Base-by-base conservation (phyloP, 192 early-diverging fungal species). In the Coemansia sp. region DNA sequence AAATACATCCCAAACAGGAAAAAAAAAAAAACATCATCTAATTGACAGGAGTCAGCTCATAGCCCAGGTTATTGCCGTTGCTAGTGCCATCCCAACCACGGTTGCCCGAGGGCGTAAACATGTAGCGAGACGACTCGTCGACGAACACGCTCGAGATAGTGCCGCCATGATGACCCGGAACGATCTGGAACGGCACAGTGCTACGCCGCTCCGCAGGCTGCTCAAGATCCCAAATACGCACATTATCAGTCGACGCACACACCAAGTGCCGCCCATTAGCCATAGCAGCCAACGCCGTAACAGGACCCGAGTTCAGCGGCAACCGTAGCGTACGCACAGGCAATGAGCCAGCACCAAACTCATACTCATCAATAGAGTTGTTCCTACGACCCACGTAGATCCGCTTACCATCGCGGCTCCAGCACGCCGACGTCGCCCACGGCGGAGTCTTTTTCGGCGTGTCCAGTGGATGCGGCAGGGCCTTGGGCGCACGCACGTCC, bases 71-170 rank as follows among this genome's bases (percentile, higher is more conserved):
- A 27, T 86, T 70, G 72, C 95, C 94, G 45, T 90, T 94, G 48
- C 89, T 88, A 9, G 77, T 61, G 44, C 96, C 96, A 42, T 98
- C 96, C 96, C 96, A 99, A n/a, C 97, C 98, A 25, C 95, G 84
- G 76, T 89, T 95, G 17, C 98, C 98, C 1, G 94, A 94, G 1
- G 93, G 89, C 5, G 91, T 96, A 25, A 99, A 85, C 94, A 99
- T 88, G 55, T 90, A 97, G 27, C 86, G 84, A 50, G 88, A 89
- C 4, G 85, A 77, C 21, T 85, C 81, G 75, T 96, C 94, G 48
- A 95, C 75, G 19, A 89, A 63, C 19, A 80, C 53, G 37, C 64
- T 60, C 12, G 95, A 96, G 15, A 96, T 85, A 12, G 88, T 84
- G 12, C 93, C 93, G 25, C 94, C 95, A 62, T 95, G 94, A 73